Evolutionary conservation across 495 filamentous ascomycete genomes (phyloP).

Genomic region (Penicillium manginii): DNA sequence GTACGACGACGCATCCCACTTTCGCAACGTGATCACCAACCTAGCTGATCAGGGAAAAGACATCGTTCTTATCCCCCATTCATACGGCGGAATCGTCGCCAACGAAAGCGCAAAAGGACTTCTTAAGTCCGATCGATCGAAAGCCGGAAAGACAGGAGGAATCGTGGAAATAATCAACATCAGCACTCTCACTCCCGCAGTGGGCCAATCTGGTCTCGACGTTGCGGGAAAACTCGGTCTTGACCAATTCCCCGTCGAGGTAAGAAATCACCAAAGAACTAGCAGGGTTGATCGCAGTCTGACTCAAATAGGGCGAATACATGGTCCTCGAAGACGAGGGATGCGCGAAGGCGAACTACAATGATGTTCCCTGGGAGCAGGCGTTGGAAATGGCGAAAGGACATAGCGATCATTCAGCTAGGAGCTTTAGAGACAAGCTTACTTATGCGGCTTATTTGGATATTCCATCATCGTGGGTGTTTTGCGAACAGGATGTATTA

Average conservation of each 20-base stretch:
- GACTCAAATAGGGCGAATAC: background rate
- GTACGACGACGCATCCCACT: background rate
- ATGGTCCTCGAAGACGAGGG: background rate
- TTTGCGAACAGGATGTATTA: background rate
- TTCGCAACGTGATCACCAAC: background rate
- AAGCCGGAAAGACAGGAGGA: background rate
- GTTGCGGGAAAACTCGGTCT: background rate
- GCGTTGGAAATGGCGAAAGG: background rate
- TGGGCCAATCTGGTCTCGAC: background rate
- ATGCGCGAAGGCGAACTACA: background rate
- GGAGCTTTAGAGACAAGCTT: background rate
- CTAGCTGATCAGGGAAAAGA: constrained; percentile 3
- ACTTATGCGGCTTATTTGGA: background rate
- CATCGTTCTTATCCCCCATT: background rate
- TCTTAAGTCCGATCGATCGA: background rate
- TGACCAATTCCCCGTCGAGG: background rate
- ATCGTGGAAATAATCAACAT: background rate
- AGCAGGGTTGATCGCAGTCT: background rate
- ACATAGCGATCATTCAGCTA: background rate
- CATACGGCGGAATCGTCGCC: constrained; percentile 1
- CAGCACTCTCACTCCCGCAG: background rate
- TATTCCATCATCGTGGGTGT: background rate
- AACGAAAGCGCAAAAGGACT: constrained; percentile 1
- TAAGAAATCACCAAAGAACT: too few relatives aligned
- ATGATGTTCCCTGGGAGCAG: background rate